These are phyloP conservation scores for Saccharata proteae DNA, from an alignment of 2,329 filamentous ascomycete species.

Conservation along the genomic window DNA sequence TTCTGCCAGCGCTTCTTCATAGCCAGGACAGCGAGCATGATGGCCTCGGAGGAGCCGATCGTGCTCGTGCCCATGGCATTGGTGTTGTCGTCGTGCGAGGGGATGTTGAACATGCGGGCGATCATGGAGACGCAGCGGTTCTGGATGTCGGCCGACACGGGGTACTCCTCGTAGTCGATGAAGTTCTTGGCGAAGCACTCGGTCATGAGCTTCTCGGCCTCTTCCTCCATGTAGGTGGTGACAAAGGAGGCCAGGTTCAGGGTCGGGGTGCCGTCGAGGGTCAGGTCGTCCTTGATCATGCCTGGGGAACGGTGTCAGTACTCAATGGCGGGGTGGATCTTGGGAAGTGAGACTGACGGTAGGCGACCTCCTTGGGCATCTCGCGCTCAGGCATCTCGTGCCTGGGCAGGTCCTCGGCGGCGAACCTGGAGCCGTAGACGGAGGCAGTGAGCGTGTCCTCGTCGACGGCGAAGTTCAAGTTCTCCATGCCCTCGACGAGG, in stretches of 20 bases:
- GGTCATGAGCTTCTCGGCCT: constrained; percentile 90
- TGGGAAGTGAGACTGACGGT: constrained; percentile 96
- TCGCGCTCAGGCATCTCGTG: constrained; percentile 79
- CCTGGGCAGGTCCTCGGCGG: constrained; percentile 65
- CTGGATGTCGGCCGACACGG: constrained; percentile 47
- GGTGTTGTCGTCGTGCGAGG: constrained; percentile 40
- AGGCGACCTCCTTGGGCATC: constrained; percentile 89
- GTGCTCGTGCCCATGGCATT: constrained; percentile 77
- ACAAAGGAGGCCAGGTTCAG: constrained; percentile 84
- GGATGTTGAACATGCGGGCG: constrained; percentile 72
- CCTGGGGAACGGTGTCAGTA: not conserved
- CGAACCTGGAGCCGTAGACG: constrained; percentile 81
- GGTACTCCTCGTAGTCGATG: constrained; percentile 40
- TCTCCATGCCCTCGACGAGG: constrained; percentile 32
- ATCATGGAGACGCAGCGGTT: constrained; percentile 68
- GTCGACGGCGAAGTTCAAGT: constrained; percentile 33
- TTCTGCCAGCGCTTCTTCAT: constrained; percentile 97
- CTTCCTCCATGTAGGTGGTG: constrained; percentile 96
- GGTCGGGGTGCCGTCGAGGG: constrained; percentile 82
- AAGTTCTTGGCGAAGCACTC: constrained; percentile 83
- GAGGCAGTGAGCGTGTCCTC: constrained; percentile 56
- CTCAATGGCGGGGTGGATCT: constrained; percentile 35
- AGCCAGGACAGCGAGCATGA: constrained; percentile 70
- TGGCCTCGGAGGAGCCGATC: constrained; percentile 80
- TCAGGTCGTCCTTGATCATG: constrained; percentile 57